A percentile compares a stretch with the other conserved stretches of the same genome.
Conservation (phyloP, 192 early-diverging fungal genomes). For the Coemansia sp. region DNA sequence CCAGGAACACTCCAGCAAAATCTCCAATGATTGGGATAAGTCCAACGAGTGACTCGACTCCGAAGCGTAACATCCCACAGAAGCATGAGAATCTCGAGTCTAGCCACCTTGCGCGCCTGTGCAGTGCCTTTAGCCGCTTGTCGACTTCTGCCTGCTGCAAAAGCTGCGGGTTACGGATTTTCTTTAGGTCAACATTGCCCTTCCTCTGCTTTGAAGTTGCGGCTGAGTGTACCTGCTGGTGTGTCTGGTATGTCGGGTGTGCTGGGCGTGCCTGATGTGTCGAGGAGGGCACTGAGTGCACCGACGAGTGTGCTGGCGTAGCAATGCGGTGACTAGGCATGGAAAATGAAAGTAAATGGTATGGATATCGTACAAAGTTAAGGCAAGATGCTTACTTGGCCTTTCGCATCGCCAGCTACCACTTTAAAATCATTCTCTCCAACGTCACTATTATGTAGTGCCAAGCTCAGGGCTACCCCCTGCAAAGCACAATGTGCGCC, state of each 20-base stretch:
- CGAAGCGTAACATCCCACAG: slow-evolving; percentile 39
- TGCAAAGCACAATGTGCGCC: not conserved
- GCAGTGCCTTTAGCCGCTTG: slow-evolving; percentile 32
- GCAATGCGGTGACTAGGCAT: slow-evolving; percentile 4
- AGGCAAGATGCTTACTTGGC: not conserved
- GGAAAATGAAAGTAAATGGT: not conserved
- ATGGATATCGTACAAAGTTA: not conserved
- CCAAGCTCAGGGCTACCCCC: not conserved
- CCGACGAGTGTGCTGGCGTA: not conserved
- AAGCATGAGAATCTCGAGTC: slow-evolving; percentile 44
- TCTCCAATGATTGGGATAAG: slow-evolving; percentile 51
- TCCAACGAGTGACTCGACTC: slow-evolving; percentile 47
- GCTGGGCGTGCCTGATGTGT: not conserved
- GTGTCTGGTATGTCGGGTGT: not conserved
- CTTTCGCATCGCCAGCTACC: not conserved
- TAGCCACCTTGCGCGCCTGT: slow-evolving; percentile 23
- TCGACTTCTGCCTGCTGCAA: slow-evolving; percentile 22
- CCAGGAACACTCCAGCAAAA: slow-evolving; percentile 37
- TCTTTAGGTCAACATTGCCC: slow-evolving; percentile 3
- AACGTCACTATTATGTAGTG: not conserved
- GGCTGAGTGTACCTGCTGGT: not conserved
- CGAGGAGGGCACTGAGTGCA: not conserved
- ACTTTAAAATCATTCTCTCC: not conserved
- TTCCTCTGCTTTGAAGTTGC: not conserved
- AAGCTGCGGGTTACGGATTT: slow-evolving; percentile 31